A percentile compares a stretch with the other conserved stretches of the same genome.
Conservation (phyloP, 805 yeast species). For the Metschnikowia cerradonensis region DNA sequence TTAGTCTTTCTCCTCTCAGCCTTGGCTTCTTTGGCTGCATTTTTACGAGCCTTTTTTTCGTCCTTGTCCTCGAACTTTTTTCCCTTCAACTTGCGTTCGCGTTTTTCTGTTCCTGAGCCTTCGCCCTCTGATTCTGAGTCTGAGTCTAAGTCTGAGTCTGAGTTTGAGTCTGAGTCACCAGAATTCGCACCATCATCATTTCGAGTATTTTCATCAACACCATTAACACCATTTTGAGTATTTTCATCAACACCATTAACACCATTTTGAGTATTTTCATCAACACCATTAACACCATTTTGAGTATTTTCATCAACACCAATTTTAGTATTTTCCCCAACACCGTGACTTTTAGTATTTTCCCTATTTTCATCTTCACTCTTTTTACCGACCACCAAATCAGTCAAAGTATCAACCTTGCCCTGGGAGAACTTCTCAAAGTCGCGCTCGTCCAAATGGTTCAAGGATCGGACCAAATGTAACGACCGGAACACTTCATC, state of each 20-base stretch:
- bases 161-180: conserved; percentile 23
- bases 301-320: background rate
- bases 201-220: conserved; percentile 12
- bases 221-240: background rate
- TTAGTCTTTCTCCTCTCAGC: conserved; percentile 77
- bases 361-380: conserved; percentile 10
- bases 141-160: conserved; percentile 16
- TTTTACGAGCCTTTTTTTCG: conserved; percentile 68
- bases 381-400: conserved; percentile 35
- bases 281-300: conserved; percentile 4
- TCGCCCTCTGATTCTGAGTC: conserved; percentile 29
- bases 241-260: background rate
- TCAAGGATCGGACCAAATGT: conserved; percentile 72
- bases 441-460: conserved; percentile 87
- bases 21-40: conserved; percentile 70
- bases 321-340: conserved; percentile 12
- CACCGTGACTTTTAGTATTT: too few relatives aligned
- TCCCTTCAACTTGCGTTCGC: conserved; percentile 45
- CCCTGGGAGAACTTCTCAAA: conserved; percentile 76
- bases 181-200: background rate
- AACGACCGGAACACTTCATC: conserved; percentile 86
- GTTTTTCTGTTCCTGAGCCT: conserved; percentile 23
- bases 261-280: conserved; percentile 2
- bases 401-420: conserved; percentile 71
- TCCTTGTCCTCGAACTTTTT: conserved; percentile 80